A percentile compares a stretch with the other conserved stretches of the same genome.
These are phyloP conservation scores for Gossypium trilobum DNA, from an alignment of 441 rosid species.

Conservation along the genomic window DNA sequence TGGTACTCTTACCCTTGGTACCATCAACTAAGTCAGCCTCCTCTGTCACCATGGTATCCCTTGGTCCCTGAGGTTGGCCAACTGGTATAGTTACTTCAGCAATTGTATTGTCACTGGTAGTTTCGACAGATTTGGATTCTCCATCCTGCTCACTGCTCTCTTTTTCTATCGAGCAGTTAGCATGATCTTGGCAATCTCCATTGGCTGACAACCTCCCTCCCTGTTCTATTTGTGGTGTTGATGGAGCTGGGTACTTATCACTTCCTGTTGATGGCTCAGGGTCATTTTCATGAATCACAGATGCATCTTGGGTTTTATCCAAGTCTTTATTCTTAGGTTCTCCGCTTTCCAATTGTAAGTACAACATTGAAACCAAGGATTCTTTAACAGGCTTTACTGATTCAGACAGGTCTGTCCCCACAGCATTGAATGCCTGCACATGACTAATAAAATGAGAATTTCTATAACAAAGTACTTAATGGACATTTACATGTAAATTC, in stretches of 20 bases:
- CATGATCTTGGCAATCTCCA: constrained; percentile 61
- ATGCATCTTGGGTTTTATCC: constrained; percentile 25
- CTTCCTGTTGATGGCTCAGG: constrained; percentile 27
- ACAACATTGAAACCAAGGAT: constrained; percentile 48
- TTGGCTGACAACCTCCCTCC: constrained; percentile 48
- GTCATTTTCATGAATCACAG: constrained; percentile 27
- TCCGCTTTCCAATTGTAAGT: constrained; percentile 30
- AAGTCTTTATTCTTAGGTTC: constrained; percentile 19
- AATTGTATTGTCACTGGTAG: constrained; percentile 36
- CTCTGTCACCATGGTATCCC: constrained; percentile 35
- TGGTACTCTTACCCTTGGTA: constrained; percentile 25
- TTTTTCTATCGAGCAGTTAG: constrained; percentile 45
- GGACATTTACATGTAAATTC: background rate
- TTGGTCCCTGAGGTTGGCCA: constrained; percentile 20
- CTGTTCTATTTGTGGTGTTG: constrained; percentile 70
- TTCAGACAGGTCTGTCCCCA: constrained; percentile 35
- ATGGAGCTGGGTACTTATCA: constrained; percentile 70
- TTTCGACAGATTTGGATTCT: constrained; percentile 87
- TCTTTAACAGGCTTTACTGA: constrained; percentile 71
- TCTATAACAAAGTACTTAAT: background rate
- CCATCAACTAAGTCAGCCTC: constrained; percentile 41
- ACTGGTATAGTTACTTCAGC: constrained; percentile 27
- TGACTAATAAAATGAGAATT: constrained; percentile 20
- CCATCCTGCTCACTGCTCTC: constrained; percentile 55
- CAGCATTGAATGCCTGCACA: constrained; percentile 73